Conservation (phyloP, 306 rosid species). For the Malus sieversii region DNA sequence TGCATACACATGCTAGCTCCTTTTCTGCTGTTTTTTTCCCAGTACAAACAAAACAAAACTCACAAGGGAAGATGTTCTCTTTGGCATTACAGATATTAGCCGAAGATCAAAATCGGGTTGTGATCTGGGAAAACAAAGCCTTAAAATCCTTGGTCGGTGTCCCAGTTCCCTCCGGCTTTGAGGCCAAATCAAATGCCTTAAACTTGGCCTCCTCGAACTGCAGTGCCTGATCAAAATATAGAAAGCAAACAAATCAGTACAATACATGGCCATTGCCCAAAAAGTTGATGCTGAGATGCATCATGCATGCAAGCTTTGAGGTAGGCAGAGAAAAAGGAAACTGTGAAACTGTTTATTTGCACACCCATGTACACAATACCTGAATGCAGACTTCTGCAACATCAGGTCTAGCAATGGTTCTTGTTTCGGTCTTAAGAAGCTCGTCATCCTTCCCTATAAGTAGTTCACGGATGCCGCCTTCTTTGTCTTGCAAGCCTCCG, state of each 20-base stretch:
- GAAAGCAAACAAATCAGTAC: background rate
- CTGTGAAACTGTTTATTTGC: background rate
- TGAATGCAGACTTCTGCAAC: conserved; percentile 92
- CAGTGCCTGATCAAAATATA: conserved; percentile 45
- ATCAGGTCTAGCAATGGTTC: conserved; percentile 71
- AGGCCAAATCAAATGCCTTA: conserved; percentile 84
- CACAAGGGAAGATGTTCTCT: background rate
- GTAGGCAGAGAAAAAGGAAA: background rate
- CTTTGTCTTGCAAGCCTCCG: conserved; percentile 89
- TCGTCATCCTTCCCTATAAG: conserved; percentile 83
- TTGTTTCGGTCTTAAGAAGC: conserved; percentile 79
- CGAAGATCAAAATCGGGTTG: conserved; percentile 42
- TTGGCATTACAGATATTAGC: background rate
- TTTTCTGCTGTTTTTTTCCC: background rate
- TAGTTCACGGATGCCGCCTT: conserved; percentile 75
- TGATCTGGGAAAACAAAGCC: conserved; percentile 68
- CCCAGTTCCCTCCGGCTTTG: conserved; percentile 75
- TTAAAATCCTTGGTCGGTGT: conserved; percentile 82
- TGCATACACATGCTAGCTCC: background rate
- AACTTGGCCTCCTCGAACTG: conserved; percentile 65
- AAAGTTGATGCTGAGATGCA: background rate
- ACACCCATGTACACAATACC: conserved; percentile 34
- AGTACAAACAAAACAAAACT: too few species aligned
- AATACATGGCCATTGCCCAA: background rate
- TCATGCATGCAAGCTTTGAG: background rate